Base-by-base conservation (phyloP, 345 rosid genomes). In the Camelina neglecta region DNA sequence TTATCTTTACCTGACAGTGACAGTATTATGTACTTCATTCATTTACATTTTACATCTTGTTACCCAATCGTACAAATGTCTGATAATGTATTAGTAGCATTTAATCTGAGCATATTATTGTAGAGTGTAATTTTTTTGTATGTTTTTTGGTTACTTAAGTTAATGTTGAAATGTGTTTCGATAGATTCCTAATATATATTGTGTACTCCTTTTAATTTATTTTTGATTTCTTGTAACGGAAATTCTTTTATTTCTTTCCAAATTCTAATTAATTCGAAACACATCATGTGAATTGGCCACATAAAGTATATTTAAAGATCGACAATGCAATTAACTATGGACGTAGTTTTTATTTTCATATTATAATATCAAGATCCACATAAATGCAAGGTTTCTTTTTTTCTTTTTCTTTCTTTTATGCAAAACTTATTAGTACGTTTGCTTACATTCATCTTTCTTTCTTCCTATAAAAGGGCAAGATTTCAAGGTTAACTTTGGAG, bases 1-100 rank as follows among this genome's bases (percentile, higher is more conserved):
- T 90, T 87, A 67, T 86, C 79, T 62, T 87, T 86, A 35, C 92
- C 97, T 87, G 83, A 53, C n/a, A 42, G 41, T 26, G 38, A 49
- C 55, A 65, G 38, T n/a, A 3, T 24, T 15, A 51, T 21, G 10
- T 24, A 20, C 16, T 54, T 64, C 11, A 35, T 35, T 47, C 18
- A 44, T 47, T 47, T 47, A 42, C 47, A 42, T 42, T 45, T 44
- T 16, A 50, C 41, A 11, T 24, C 6, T 38, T 29, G 31, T 29
- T 15, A 24, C 44, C 8, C 18, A 49, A 13, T 39, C 4, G 12
- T 39, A 39, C 13, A 39, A 29, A 29, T 29, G 31, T 29, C 31
- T 11, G 11, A 39, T 38, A 38, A 38, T 8, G 2, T 36, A 2
- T 36, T 36, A 2, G 8, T 66, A 13, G 4, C 21, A 21, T 23